Evolutionary conservation across 352 stramenopile genomes (phyloP), one percentile per base, ranked within the genome.

Genomic region (Peronospora belbahrii): DNA sequence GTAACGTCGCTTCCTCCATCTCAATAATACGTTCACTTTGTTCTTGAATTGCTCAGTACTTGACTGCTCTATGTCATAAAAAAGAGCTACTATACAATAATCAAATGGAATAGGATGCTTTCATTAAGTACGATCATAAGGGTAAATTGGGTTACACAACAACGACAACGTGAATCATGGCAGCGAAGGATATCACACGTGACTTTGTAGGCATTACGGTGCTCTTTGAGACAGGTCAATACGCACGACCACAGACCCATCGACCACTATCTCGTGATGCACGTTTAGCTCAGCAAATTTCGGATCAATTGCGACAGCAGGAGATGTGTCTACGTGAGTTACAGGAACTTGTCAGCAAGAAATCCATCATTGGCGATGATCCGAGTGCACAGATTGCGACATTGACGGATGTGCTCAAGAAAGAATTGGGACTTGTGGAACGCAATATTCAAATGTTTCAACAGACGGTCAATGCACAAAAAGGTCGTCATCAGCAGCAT

Each of bases 181-280:
- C 48, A 14, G 50, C 42, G 3, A 83, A 65, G 69, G 80, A 92
- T 62, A 74, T 78, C 19, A 92, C 80, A 54, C 79, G 70, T 62
- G 77, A 92, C 58, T 92, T 92, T 35, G 76, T 88, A 36, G 75
- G 79, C 50, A 88, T 92, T 56, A 79, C 74, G 34, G 70, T 89
- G 65, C 74, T 92, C 20, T 92, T 89, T 33, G 76, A 86, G 56
- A 84, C 72, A 18, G 73, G 77, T n/a, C 51, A 33, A 14, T 50
- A 38, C 14, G 56, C 49, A 24, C 63, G 67, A 25, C 52, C 65
- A 24, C 68, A 73, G 22, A 67, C 60, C 3, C 74, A 92, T 48
- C 59, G 68, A 1, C 81, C 81, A 30, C 60, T 92, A 22, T 92
- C 81, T 7, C 61, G 75, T 9, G 77, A 88, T 47, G 75, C 81